Evolutionary conservation across 208 protist species (phyloP), one percentile per base, ranked within the genome.

Genomic region (Naegleria gruberi): DNA sequence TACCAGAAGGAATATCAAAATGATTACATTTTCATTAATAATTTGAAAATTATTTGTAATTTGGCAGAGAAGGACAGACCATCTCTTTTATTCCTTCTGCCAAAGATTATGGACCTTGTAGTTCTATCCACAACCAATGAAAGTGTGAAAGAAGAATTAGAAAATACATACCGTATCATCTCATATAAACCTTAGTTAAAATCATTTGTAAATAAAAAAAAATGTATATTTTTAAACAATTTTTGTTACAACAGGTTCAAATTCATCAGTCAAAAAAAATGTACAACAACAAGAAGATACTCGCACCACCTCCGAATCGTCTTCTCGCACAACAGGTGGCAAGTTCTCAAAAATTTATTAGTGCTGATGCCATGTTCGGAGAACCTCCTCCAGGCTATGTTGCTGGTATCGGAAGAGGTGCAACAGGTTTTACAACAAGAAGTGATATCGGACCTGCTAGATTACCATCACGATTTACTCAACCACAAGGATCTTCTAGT

Each of bases 361-460:
- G 51, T 65, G 51, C 51, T 23, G 51, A 65, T 65, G 51, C 51
- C 30, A 10, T 65, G 0, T 65, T 65, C n/a, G 73, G 73, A 40
- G n/a, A n/a, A 82, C 92, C 94, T 10, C 94, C 95, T 44, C 57
- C 90, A n/a, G 92, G 92, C 65, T 97, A 97, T 92, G 93, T 97
- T 19, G 92, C 96, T 40, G 96, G 96, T 89, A 65, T 97, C 12
- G 96, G 96, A 43, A 92, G 96, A 89, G 96, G 95, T 90, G 96
- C 96, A 12, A 92, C 92, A 5, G 96, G 96, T 83, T 98, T 98
- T 92, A 97, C 96, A 8, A 98, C 96, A 1, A 92, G 96, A 47
- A 95, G 93, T 23, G 96, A 98, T 93, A 97, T 98, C 73, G 96
- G 96, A 57, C 91, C 94, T 1, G 95, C 94, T 40, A 89, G 92